Base-by-base conservation (phyloP, 495 filamentous ascomycete genomes). In the Endocarpon pusillum region DNA sequence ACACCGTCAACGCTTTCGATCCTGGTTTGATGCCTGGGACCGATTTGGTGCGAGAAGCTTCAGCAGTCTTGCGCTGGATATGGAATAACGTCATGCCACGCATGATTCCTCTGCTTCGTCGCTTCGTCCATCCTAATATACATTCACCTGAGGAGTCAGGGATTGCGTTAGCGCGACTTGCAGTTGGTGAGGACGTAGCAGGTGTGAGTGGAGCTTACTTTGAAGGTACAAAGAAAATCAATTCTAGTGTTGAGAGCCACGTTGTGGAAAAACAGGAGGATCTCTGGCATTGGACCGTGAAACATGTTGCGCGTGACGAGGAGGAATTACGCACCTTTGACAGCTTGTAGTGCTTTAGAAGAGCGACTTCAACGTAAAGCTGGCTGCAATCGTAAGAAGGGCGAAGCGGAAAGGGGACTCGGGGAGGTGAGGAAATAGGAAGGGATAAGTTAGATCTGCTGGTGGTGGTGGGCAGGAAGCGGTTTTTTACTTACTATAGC, bases 11-110 rank as follows among this genome's bases (percentile, higher is more conserved):
- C 7, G 43, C 53, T 1, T 55, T 60, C 26, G 55, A 67, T 40
- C 63, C 63, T 2, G 61, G 60, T 2, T 45, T 63, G 7, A 59
- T 64, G 60, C 57, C 61, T 9, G 61, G 61, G 1, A 60, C 61
- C 3, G 56, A 56, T 3, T 43, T 66, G 5, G 48, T 40, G 3
- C 43, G 62, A 10, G 45, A 57, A 21, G 30, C 33, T 3, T 25
- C 10, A 19, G 12, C 4, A 2, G 0, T 48, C 5, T 17, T 36
- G 11, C 37, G 29, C 4, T 52, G 50, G 16, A 7, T 53, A 3
- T 59, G 53, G 53, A n/a, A 30, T 1, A 21, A 37, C 4, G 40
- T 66, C 1, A n/a, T 63, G 22, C 61, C 60, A 5, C 35, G 36
- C 3, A 32, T 54, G 3, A 32, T 59, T 1, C 53, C 52, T 21